Conservation (phyloP, 345 rosid species). For the Clausena lansium region DNA sequence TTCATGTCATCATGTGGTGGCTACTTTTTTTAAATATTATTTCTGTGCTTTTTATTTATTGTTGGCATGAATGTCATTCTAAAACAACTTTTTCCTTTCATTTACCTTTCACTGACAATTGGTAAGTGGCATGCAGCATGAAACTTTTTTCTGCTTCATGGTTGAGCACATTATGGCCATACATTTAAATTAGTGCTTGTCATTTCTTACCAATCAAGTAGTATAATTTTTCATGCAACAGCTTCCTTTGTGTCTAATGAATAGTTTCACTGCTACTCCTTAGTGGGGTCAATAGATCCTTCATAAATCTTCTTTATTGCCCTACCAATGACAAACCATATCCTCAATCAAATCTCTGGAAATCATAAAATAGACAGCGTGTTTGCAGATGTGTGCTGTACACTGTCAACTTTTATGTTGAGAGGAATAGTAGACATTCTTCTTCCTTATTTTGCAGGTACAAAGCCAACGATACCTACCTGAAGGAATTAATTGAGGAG, state of each 20-base stretch:
- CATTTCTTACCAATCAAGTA: neutral
- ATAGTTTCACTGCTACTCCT: neutral
- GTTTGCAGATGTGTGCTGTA: constrained; percentile 1
- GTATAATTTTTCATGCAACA: neutral
- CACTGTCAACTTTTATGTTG: neutral
- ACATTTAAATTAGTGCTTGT: neutral
- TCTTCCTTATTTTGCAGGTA: constrained; percentile 47
- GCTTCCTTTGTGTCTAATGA: neutral
- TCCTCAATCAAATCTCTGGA: neutral
- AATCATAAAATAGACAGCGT: neutral
- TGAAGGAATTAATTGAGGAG: constrained; percentile 83
- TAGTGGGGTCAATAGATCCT: neutral
- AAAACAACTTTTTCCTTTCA: neutral
- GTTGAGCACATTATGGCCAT: neutral
- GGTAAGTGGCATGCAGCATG: neutral
- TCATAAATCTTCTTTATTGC: neutral
- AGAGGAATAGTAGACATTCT: neutral
- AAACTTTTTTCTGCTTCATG: neutral
- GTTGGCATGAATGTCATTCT: neutral
- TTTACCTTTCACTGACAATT: neutral
- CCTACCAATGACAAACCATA: neutral
- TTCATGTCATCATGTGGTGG: neutral
- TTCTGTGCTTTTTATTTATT: neutral
- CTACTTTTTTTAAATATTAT: neutral
- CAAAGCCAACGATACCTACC: constrained; percentile 74